Percentiles rank a stretch among this genome's conserved stretches.
phyloP scores from a whole-genome alignment of 140 eudicot species.

The Anethum foeniculum region DNA sequence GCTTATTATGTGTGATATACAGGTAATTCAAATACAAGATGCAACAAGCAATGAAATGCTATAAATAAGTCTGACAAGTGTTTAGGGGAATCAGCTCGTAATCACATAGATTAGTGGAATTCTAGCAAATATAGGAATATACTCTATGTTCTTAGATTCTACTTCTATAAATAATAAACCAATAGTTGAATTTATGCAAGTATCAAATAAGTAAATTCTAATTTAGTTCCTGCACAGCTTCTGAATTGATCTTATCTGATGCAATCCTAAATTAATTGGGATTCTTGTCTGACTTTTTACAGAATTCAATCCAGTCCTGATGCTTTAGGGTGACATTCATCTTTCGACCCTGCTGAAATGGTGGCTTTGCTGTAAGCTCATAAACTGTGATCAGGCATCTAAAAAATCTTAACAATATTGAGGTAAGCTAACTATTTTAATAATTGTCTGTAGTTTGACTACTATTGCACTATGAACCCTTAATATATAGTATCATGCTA shows the following conservation, averaged over 20 bases:
- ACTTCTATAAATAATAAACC: not conserved
- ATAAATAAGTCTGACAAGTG: not conserved
- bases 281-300: not conserved
- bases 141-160: not conserved
- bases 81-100: slow-evolving; percentile 3
- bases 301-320: not conserved
- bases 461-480: not conserved
- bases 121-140: not conserved
- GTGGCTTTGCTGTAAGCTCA: not conserved
- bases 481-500: not conserved
- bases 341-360: not conserved
- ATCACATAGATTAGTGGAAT: not conserved
- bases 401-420: not conserved
- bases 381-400: not conserved
- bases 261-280: not conserved
- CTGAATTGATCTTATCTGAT: not conserved
- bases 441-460: not conserved
- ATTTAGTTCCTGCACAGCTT: not conserved
- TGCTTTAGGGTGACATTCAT: not conserved
- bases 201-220: not conserved
- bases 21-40: not conserved
- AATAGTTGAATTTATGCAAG: not conserved
- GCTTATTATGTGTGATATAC: not conserved
- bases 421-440: not conserved
- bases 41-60: not conserved